Evolutionary conservation across 129 eudicot genomes (phyloP).

Genomic region (Artemisia tridentata): DNA sequence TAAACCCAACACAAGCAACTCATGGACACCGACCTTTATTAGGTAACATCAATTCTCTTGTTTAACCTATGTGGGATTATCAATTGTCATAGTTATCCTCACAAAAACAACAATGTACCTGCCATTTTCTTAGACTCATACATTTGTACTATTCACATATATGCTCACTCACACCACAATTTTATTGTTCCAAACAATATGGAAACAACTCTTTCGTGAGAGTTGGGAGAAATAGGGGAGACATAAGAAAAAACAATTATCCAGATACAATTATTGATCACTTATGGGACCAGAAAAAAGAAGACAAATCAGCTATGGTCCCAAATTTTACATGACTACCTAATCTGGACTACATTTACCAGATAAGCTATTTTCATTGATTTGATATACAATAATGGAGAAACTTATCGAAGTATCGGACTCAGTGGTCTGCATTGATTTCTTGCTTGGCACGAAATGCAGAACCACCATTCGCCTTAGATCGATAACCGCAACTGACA

Average conservation of each 20-base stretch:
- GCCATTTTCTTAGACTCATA: no score
- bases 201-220: no score
- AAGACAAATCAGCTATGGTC: conserved; percentile 25
- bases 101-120: no score
- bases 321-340: conserved; percentile 17
- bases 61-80: no score
- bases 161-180: no score
- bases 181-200: no score
- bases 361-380: conserved; percentile 12
- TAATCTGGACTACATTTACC: not conserved
- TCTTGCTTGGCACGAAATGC: conserved; percentile 53
- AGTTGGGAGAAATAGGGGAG: no score
- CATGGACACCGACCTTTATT: no score
- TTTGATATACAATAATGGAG: conserved; percentile 37
- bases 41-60: no score
- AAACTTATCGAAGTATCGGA: conserved; percentile 53
- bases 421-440: conserved; percentile 54
- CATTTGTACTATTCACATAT: no score
- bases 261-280: not conserved
- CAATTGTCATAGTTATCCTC: no score
- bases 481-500: conserved; percentile 41
- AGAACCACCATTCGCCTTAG: conserved; percentile 55
- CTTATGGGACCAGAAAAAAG: conserved; percentile 13
- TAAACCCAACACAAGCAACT: no score
- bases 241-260: not conserved